Base-by-base conservation (phyloP, 164 flowering plant species). In the Stephania yunnanensis region DNA sequence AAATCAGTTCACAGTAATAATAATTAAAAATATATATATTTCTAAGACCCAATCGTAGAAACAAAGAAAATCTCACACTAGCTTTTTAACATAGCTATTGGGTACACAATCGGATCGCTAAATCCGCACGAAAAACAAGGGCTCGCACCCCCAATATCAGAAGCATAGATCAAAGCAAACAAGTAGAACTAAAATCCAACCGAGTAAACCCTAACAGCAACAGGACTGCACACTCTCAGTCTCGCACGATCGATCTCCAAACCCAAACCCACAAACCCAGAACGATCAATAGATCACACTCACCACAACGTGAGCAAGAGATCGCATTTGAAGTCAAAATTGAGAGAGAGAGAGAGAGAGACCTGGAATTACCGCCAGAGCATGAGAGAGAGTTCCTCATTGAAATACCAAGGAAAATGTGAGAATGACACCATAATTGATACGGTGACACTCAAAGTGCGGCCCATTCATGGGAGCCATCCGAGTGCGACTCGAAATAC, bases 311-410 rank as follows among this genome's bases (percentile, higher is more conserved):
- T 10, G 15, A 13, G 29, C 22, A 15, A 10, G 19, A 58, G 64
- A 58, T 58, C 64, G 20, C 17, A n/a, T 15, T 58, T 75, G 46
- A 72, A 77, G 58, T 50, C 58, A 17, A 46, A 74, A 53, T n/a
- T 11, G 45, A 30, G 58, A 64, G 8, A 25, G 70, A 13, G n/a
- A n/a, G n/a, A n/a, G 45, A 73, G 76, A 73, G 76, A 73, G 82
- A 69, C 25, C 25, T 25, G 25, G 25, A 25, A 0, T 0, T 0
- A 25, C 25, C 25, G 25, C 25, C 25, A 25, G 25, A 25, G 25
- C 25, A 25, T 0, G 25, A 25, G 25, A 25, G 25, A 25, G 25
- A 25, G 25, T 25, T 25, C 25, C 25, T 25, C 25, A 0, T 25
- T 25, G 25, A 25, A 25, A 25, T 25, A 25, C 25, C 0, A 25